Percentiles rank a stretch among this genome's conserved stretches.
Evolutionary conservation across 805 yeast species (phyloP).

Genomic region (Wickerhamiella domercqiae): DNA sequence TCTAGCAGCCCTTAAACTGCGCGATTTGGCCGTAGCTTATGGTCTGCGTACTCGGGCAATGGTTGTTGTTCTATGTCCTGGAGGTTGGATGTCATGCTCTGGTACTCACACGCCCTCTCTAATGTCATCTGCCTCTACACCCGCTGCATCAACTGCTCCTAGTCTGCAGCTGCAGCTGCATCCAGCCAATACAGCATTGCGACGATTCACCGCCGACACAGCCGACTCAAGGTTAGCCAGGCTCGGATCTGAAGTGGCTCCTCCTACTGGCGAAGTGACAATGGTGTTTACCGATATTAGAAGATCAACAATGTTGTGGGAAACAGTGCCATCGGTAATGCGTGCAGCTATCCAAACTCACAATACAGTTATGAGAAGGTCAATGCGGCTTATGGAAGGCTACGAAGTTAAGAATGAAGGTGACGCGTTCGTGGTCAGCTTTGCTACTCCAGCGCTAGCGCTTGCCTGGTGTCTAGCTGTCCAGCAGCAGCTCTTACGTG

Average conservation of each 20-base stretch:
- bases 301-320: slow-evolving; percentile 89
- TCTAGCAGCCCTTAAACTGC: slow-evolving; percentile 78
- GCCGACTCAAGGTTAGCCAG: slow-evolving; percentile 72
- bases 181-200: slow-evolving; percentile 5
- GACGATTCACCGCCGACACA: slow-evolving; percentile 35
- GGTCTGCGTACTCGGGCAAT: slow-evolving; percentile 75
- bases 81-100: neutral
- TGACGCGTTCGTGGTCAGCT: slow-evolving; percentile 96
- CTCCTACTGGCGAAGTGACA: slow-evolving; percentile 89
- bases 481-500: slow-evolving; percentile 64
- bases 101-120: too few relatives aligned
- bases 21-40: slow-evolving; percentile 89
- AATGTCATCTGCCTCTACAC: too few relatives aligned
- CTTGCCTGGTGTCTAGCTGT: slow-evolving; percentile 89
- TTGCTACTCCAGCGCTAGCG: slow-evolving; percentile 83
- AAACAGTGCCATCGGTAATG: slow-evolving; percentile 77
- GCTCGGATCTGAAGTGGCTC: slow-evolving; percentile 69
- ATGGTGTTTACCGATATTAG: slow-evolving; percentile 96
- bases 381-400: slow-evolving; percentile 83
- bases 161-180: neutral
- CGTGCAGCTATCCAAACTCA: slow-evolving; percentile 91
- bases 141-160: slow-evolving; percentile 4
- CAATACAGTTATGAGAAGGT: slow-evolving; percentile 87
- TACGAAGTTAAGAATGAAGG: slow-evolving; percentile 99
- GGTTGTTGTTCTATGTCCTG: slow-evolving; percentile 45